A percentile compares a stretch with the other conserved stretches of the same genome.
Evolutionary conservation across 306 rosid genomes (phyloP).

Genomic region (Castanopsis chinensis): DNA sequence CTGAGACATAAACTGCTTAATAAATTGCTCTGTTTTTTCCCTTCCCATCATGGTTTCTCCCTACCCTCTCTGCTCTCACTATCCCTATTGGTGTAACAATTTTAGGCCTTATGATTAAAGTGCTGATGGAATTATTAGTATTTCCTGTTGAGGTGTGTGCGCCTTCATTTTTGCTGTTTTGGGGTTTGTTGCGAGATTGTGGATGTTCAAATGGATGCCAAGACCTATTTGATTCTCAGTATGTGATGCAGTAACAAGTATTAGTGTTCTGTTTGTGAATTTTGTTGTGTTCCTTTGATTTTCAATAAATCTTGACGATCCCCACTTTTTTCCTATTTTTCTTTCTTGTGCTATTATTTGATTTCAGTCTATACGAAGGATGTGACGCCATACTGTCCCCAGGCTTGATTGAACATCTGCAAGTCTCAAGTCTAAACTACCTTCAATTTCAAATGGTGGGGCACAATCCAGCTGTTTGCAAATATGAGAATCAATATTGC

Average conservation of each 20-base stretch:
- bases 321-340: not conserved
- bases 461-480: not conserved
- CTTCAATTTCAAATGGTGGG: not conserved
- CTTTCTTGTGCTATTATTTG: not conserved
- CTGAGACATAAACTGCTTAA: slow-evolving; percentile 41
- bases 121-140: slow-evolving; percentile 16
- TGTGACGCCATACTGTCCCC: not conserved
- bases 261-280: slow-evolving; percentile 10
- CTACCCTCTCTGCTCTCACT: not conserved
- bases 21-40: slow-evolving; percentile 2
- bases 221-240: slow-evolving; percentile 30
- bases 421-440: not conserved
- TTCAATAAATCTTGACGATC: slow-evolving; percentile 20
- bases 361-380: no score
- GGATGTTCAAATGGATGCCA: slow-evolving; percentile 39
- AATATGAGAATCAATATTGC: not conserved
- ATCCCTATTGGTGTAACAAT: not conserved
- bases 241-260: slow-evolving; percentile 15
- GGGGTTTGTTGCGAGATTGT: slow-evolving; percentile 31
- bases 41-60: slow-evolving; percentile 6
- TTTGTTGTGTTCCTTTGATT: slow-evolving; percentile 9
- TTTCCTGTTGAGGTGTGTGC: slow-evolving; percentile 19
- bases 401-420: not conserved
- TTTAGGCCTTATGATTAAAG: slow-evolving; percentile 9
- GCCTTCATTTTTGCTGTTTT: slow-evolving; percentile 27